Evolutionary conservation across 108 stramenopile species (phyloP), one percentile per base, ranked within the genome.

Genomic region (Stephanodiscus triporus): DNA sequence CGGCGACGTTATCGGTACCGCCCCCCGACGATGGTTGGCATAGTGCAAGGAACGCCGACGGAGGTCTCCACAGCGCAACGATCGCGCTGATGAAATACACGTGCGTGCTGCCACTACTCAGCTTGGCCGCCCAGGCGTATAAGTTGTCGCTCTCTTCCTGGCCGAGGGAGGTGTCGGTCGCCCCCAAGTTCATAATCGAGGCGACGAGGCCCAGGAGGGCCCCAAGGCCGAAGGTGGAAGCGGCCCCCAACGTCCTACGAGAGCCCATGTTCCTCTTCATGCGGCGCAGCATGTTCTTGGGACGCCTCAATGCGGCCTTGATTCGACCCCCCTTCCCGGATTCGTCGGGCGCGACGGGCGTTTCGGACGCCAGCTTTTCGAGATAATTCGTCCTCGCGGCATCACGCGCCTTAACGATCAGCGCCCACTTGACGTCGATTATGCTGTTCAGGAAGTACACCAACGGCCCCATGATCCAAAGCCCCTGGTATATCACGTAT

Each of bases 391-490:
- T 70, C 55, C 45, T 54, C 10, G 49, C 11, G n/a, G 20, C 56
- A 50, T 58, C 63, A 38, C 63, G 55, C 6, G 45, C 59, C 45
- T 66, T 26, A 22, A 73, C 49, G 10, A 57, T 43, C 56, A 66
- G 3, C 6, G 78, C 72, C 78, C 78, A 79, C 45, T 34, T 64
- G 4, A 79, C 73, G 34, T 79, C 78, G 30, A 79, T 74, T 19
- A 61, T 2, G 29, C 73, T 74, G 22, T 79, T 79, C 1, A 79
- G 14, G 14, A 79, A 56, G 32, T 79, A 79, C 2, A 72, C 64
- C 51, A 74, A 45, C 6, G 78, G 78, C 13, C 78, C 72, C 53
- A 79, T 62, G 20, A 79, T 48, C 78, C 78, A 79, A 29, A 79
- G 0, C 0, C 34, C 43, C 40, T 79, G 62, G 32, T 79, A 79